Evolutionary conservation across 2,329 filamentous ascomycete species (phyloP).

Genomic region (Colletotrichum coccodes): DNA sequence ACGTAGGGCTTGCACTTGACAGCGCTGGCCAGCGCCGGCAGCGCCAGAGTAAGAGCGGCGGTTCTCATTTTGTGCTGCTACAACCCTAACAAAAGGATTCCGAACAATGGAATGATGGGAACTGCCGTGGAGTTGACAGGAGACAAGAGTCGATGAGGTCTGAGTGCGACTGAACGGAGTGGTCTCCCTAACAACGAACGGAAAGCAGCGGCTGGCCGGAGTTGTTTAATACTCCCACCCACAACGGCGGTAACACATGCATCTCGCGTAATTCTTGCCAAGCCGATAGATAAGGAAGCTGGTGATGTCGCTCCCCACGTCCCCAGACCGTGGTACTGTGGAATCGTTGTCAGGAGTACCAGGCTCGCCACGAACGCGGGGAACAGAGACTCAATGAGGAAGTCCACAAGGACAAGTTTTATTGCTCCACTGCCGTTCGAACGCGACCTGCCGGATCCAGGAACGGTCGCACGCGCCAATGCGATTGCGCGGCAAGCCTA

Average conservation of each 20-base stretch:
- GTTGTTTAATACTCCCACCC: neutral
- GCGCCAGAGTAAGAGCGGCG: conserved; percentile 39
- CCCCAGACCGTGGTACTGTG: neutral
- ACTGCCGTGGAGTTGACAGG: neutral
- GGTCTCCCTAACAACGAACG: no score
- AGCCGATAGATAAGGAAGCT: conserved; percentile 26
- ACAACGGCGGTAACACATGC: neutral
- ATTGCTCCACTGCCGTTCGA: neutral
- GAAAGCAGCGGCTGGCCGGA: neutral
- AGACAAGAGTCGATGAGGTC: neutral
- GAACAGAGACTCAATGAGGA: conserved; percentile 17
- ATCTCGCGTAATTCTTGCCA: conserved; percentile 23
- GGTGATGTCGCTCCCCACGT: neutral
- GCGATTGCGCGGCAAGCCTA: conserved; percentile 1
- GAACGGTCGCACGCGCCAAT: conserved; percentile 16
- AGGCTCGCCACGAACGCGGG: neutral
- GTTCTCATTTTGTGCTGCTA: conserved; percentile 25
- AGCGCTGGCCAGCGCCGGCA: conserved; percentile 37
- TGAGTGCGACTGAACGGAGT: neutral
- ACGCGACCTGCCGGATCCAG: conserved; percentile 22
- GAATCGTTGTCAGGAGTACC: neutral
- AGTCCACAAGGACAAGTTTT: neutral
- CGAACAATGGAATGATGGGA: neutral
- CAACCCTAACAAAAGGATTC: neutral
- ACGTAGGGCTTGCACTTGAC: conserved; percentile 44